Evolutionary conservation across 2,329 filamentous ascomycete genomes (phyloP).

Genomic region (Microdochium bolleyi): DNA sequence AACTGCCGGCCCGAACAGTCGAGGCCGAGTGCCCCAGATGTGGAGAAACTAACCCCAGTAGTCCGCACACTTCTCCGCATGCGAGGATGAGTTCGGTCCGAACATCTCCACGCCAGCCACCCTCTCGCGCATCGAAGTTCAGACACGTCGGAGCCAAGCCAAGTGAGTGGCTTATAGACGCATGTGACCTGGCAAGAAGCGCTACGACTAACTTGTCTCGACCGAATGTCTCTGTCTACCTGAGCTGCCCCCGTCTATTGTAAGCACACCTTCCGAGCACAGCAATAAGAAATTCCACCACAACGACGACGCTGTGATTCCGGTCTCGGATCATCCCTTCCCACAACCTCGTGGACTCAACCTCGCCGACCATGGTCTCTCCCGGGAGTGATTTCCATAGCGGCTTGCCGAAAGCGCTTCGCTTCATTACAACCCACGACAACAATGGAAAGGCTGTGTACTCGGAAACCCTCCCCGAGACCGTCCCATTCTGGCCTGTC

Average conservation of each 20-base stretch:
- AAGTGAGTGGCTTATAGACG: background rate
- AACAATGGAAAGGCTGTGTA: background rate
- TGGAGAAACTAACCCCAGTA: background rate
- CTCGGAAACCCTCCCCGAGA: background rate
- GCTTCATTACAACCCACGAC: background rate
- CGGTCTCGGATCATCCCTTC: background rate
- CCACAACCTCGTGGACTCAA: background rate
- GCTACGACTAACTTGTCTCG: background rate
- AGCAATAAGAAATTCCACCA: background rate
- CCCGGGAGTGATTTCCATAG: background rate
- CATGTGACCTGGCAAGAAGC: background rate
- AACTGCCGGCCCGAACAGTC: background rate
- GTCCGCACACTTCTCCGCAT: background rate
- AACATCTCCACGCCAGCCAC: background rate
- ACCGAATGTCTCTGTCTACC: background rate
- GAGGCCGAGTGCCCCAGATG: background rate
- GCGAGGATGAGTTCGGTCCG: background rate
- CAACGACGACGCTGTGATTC: background rate
- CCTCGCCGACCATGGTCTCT: background rate
- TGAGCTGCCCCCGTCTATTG: background rate
- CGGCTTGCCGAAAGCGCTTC: background rate
- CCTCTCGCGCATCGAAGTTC: background rate
- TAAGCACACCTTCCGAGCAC: background rate
- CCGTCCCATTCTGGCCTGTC: background rate
- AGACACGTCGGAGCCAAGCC: background rate